A percentile compares a stretch with the other conserved stretches of the same genome.
These are phyloP conservation scores for Aspergillus asperescens DNA, from an alignment of 495 filamentous ascomycete species.

Conservation along the genomic window DNA sequence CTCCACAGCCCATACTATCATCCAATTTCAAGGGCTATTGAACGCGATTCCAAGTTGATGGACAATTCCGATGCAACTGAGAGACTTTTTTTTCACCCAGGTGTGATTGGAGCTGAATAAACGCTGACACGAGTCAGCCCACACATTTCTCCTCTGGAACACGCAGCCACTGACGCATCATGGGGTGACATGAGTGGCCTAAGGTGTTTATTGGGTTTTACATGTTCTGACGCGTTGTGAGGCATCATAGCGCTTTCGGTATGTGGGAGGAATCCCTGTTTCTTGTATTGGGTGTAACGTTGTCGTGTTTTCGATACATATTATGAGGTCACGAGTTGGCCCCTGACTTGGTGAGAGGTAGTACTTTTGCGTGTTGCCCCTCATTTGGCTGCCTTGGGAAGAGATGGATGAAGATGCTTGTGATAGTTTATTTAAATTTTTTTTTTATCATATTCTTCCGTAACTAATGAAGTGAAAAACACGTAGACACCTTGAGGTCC, in stretches of 20 bases:
- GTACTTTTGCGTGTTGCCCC: neutral
- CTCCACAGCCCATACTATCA: no score
- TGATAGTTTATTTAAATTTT: no score
- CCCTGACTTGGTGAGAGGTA: neutral
- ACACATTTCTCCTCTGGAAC: neutral
- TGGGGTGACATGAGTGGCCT: conserved; percentile 2
- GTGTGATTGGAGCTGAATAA: no score
- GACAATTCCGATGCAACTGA: no score
- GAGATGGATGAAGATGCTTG: neutral
- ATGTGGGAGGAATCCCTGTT: neutral
- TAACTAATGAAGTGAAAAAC: no score
- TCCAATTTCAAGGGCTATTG: no score
- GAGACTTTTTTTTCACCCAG: no score
- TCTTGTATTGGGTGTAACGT: conserved; percentile 1
- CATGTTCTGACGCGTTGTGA: neutral
- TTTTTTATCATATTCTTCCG: neutral
- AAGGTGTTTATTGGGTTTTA: neutral
- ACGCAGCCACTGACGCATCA: conserved; percentile 7
- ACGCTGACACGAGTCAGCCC: neutral
- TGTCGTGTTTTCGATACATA: neutral
- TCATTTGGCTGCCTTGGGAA: neutral
- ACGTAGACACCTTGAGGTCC: no score
- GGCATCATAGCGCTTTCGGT: neutral
- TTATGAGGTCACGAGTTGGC: conserved; percentile 1
- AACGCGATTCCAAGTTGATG: neutral